Percentiles rank a stretch among this genome's conserved stretches.
These are phyloP conservation scores for Talaromyces sp. DNA, from an alignment of 2,329 filamentous ascomycete genomes.

Conservation along the genomic window DNA sequence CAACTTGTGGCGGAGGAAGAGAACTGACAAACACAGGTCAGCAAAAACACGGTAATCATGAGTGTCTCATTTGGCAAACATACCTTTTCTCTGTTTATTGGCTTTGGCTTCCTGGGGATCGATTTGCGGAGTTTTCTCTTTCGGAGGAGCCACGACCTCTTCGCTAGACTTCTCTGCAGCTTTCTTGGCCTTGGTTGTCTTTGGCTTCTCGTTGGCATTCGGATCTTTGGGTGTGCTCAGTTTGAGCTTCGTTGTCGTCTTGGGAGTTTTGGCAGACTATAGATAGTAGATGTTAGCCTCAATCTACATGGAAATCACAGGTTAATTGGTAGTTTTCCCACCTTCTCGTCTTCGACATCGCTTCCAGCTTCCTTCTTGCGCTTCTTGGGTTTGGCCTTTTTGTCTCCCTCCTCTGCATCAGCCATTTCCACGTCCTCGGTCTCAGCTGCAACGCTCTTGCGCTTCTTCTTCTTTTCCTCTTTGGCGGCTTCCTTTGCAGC, in stretches of 20 bases:
- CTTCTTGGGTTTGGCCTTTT: slow-evolving; percentile 46
- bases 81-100: slow-evolving; percentile 59
- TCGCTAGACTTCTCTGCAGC: slow-evolving; percentile 54
- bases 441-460: slow-evolving; percentile 59
- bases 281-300: slow-evolving; percentile 26
- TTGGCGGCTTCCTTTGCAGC: slow-evolving; percentile 43
- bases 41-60: neutral
- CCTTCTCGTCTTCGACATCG: slow-evolving; percentile 69
- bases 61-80: slow-evolving; percentile 18
- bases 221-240: slow-evolving; percentile 59
- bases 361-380: slow-evolving; percentile 51
- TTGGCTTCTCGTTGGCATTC: slow-evolving; percentile 33
- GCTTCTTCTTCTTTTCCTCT: slow-evolving; percentile 50
- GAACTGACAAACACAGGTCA: slow-evolving; percentile 52
- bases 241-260: slow-evolving; percentile 55
- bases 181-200: slow-evolving; percentile 38
- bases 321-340: slow-evolving; percentile 34
- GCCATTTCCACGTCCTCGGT: slow-evolving; percentile 63
- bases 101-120: slow-evolving; percentile 55
- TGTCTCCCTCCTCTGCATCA: slow-evolving; percentile 55
- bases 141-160: slow-evolving; percentile 51
- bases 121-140: slow-evolving; percentile 50
- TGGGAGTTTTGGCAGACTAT: slow-evolving; percentile 63
- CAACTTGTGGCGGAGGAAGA: slow-evolving; percentile 89
- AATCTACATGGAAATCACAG: neutral